Conservation (phyloP, 495 filamentous ascomycete genomes). For the Haplographium delicatum region DNA sequence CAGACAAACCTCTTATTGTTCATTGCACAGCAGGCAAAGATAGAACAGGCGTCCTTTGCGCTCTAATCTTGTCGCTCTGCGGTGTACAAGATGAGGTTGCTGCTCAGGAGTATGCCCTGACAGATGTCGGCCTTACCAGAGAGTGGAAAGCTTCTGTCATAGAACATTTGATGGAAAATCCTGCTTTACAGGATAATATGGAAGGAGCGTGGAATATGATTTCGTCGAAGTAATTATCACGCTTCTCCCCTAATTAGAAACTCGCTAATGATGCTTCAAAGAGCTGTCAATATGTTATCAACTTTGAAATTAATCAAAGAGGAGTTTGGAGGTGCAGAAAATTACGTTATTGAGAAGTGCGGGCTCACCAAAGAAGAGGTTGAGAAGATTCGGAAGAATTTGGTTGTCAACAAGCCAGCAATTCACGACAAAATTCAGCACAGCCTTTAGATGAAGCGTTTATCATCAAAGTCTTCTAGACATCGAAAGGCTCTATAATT, state of each 20-base stretch:
- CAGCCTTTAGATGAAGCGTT: constrained; percentile 2
- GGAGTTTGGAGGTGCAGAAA: constrained; percentile 51
- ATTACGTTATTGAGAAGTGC: constrained; percentile 47
- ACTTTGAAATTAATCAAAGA: constrained; percentile 44
- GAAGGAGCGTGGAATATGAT: constrained; percentile 46
- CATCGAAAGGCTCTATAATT: no score
- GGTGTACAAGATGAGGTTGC: constrained; percentile 51
- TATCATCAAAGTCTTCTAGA: not conserved
- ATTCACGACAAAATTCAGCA: not conserved
- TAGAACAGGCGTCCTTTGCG: constrained; percentile 58
- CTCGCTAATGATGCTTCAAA: constrained; percentile 21
- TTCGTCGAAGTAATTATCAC: constrained; percentile 37
- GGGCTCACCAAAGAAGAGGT: constrained; percentile 47
- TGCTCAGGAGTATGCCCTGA: constrained; percentile 58
- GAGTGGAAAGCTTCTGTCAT: constrained; percentile 39
- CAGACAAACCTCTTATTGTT: constrained; percentile 41
- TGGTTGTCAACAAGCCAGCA: constrained; percentile 35
- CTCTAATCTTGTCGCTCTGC: constrained; percentile 52
- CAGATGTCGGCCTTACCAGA: constrained; percentile 44
- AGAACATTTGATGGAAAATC: constrained; percentile 35
- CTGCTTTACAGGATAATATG: constrained; percentile 33
- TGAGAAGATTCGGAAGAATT: constrained; percentile 39
- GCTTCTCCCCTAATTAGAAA: constrained; percentile 4
- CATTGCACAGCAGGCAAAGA: constrained; percentile 63
- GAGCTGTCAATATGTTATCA: constrained; percentile 48